Percentiles rank a stretch among this genome's conserved stretches.
Evolutionary conservation across 768 basidiomycete species (phyloP).

Genomic region (Psilocybe tampanensis): DNA sequence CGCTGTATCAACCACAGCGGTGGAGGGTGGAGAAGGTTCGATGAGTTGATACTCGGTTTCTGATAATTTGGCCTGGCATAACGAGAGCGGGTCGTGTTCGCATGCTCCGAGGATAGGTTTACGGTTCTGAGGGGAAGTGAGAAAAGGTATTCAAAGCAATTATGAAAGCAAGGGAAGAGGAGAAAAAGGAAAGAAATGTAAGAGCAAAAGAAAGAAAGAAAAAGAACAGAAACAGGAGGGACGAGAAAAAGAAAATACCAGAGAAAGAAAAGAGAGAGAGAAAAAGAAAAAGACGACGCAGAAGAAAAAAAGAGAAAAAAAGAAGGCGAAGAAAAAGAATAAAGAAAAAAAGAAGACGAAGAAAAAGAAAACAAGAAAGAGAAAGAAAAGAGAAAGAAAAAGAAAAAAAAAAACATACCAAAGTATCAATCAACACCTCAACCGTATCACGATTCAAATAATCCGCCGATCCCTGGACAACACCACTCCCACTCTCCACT

Average conservation of each 20-base stretch:
- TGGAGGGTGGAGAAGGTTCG: conserved; percentile 75
- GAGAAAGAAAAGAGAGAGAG: background rate
- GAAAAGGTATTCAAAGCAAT: background rate
- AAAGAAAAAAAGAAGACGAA: conserved; percentile 5
- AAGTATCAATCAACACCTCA: conserved; percentile 74
- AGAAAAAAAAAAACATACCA: conserved; percentile 54
- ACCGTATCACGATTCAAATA: conserved; percentile 76
- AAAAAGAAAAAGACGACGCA: background rate
- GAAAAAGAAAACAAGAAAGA: background rate
- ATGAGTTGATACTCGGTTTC: conserved; percentile 47
- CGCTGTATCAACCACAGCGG: conserved; percentile 85
- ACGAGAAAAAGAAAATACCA: background rate
- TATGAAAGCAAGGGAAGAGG: background rate
- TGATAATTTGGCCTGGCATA: conserved; percentile 55
- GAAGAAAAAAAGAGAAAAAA: background rate
- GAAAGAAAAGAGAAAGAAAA: background rate
- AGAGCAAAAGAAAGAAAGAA: conserved; percentile 6
- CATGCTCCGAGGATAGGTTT: conserved; percentile 81
- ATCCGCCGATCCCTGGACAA: conserved; percentile 38
- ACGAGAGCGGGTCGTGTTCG: conserved; percentile 82
- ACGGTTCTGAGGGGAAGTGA: conserved; percentile 50
- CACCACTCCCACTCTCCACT: conserved; percentile 28
- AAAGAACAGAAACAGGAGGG: too few relatives aligned
- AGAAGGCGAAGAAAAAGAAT: background rate
- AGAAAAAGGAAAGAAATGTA: conserved; percentile 24